Evolutionary conservation across 192 early-diverging fungal species (phyloP), one percentile per base, ranked within the genome.

Genomic region (Coemansia sp.): DNA sequence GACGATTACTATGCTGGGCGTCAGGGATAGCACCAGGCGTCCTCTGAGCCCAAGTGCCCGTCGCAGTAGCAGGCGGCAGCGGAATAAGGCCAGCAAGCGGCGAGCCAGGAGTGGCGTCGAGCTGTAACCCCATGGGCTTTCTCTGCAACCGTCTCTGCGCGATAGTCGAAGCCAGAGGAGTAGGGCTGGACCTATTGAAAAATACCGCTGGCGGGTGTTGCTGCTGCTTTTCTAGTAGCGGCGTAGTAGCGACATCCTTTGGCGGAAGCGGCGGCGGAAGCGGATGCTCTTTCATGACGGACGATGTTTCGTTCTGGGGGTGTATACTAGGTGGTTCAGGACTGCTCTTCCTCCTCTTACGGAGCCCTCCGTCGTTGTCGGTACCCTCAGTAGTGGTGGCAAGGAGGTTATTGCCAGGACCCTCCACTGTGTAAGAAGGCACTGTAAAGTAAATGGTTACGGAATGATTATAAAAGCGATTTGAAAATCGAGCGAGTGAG

Each of bases 71-170:
- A 27, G 69, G 77, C 32, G 77, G 77, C 3, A 24, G 50, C 4
- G 50, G 50, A 4, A 29, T 2, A 52, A 11, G 24, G 27, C 22
- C 50, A 52, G 50, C 50, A 24, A 52, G 30, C 12, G 55, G 29
- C 16, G 55, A 30, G 2, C 24, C 11, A 12, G 24, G 37, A n/a
- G 52, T 30, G 7, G 64, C 71, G 44, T 71, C 69, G 29, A 80
- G 65, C 32, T 74, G 69, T 66, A 79, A 37, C 6, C 71, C 77
- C 71, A 69, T 66, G 44, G 78, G 78, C 50, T 73, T 67, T 13
- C 67, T 44, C 69, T 75, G 58, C 38, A 75, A 16, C 50, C 78
- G 65, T 2, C 78, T 62, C 73, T 80, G 78, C 11, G 78, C 78
- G 29, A 80, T 71, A 9, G 72, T 71, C 13, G 69, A 61, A 2